Conservation (phyloP, 1,139 yeast genomes). For the Suhomyces yuchorum region DNA sequence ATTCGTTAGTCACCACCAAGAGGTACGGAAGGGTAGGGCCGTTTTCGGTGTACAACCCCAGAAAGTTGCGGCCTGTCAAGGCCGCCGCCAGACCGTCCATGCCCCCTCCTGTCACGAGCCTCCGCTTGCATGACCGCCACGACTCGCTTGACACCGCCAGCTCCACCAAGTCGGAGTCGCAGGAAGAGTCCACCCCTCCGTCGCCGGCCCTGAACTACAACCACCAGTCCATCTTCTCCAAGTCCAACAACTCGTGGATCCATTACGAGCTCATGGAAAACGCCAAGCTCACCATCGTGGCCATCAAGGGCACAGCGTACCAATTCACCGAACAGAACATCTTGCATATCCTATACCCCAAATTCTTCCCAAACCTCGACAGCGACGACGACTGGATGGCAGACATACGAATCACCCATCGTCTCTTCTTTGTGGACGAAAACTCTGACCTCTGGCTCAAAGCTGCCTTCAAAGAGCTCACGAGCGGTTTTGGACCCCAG, state of each 20-base stretch:
- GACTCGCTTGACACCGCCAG: background rate
- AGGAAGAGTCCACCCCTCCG: background rate
- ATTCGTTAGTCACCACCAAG: conserved; percentile 15
- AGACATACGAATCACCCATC: conserved; percentile 23
- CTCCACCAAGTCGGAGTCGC: background rate
- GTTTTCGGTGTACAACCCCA: conserved; percentile 26
- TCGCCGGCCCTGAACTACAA: background rate
- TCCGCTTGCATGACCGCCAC: background rate
- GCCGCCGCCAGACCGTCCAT: background rate
- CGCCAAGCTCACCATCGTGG: conserved; percentile 46
- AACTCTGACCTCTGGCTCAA: conserved; percentile 19
- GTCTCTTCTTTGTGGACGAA: conserved; percentile 14
- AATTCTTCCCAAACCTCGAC: conserved; percentile 48
- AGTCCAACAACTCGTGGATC: conserved; percentile 34
- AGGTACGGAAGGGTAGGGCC: conserved; percentile 32
- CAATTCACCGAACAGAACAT: conserved; percentile 45
- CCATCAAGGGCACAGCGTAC: conserved; percentile 46
- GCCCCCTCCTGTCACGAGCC: background rate
- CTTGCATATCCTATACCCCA: conserved; percentile 50
- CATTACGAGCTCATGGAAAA: conserved; percentile 38
- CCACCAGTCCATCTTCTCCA: conserved; percentile 22
- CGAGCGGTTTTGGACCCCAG: conserved; percentile 22
- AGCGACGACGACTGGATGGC: conserved; percentile 49
- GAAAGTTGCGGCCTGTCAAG: background rate
- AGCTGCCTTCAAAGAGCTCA: conserved; percentile 23